Percentiles rank a stretch among this genome's conserved stretches.
Evolutionary conservation across 2,329 filamentous ascomycete genomes (phyloP).

Genomic region (Pseudogymnoascus sp.): DNA sequence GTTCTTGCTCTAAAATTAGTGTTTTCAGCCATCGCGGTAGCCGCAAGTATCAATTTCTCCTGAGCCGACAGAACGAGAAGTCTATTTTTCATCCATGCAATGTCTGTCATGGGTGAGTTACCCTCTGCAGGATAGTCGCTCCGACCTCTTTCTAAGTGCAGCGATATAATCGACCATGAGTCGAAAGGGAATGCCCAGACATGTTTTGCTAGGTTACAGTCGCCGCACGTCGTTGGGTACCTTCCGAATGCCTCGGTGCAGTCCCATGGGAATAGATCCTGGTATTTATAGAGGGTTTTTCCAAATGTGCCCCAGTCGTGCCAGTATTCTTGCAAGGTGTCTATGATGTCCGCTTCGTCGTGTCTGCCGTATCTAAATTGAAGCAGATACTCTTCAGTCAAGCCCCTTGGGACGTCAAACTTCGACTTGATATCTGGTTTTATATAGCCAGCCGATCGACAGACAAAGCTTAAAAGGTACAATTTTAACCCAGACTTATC

Average conservation of each 20-base stretch:
- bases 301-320: constrained; percentile 37
- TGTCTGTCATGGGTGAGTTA: neutral
- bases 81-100: constrained; percentile 31
- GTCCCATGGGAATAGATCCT: constrained; percentile 39
- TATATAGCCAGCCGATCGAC: constrained; percentile 22
- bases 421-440: constrained; percentile 26
- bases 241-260: constrained; percentile 37
- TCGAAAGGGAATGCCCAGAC: constrained; percentile 38
- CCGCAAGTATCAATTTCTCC: constrained; percentile 26
- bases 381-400: constrained; percentile 37
- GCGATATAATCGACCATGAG: constrained; percentile 34
- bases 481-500: neutral
- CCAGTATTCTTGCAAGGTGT: constrained; percentile 38
- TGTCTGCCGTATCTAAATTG: constrained; percentile 33
- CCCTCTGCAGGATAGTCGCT: constrained; percentile 16
- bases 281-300: constrained; percentile 32
- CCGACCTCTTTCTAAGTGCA: neutral
- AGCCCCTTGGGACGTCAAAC: constrained; percentile 31
- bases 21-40: constrained; percentile 30
- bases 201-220: constrained; percentile 38
- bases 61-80: constrained; percentile 29
- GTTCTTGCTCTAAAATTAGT: constrained; percentile 26
- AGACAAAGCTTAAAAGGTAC: constrained; percentile 35
- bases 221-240: constrained; percentile 31
- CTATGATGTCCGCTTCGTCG: constrained; percentile 36